phyloP scores from a whole-genome alignment of 2,329 filamentous ascomycete genomes.

The Fusarium denticulatum region DNA sequence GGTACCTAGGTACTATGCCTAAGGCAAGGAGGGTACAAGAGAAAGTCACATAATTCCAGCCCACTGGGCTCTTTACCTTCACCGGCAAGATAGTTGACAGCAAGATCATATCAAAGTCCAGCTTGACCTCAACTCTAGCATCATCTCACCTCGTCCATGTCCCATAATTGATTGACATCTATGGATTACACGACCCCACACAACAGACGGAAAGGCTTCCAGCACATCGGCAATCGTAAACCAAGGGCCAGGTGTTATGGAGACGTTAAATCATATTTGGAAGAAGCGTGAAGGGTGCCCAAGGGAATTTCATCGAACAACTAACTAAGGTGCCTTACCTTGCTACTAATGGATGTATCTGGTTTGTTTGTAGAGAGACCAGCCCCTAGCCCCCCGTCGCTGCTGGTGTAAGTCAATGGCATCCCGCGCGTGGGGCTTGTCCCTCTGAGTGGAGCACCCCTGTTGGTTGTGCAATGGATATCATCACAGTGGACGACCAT shows the following conservation, averaged over 20 bases:
- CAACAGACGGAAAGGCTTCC: background rate
- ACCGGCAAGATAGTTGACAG: background rate
- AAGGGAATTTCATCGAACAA: background rate
- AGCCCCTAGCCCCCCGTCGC: background rate
- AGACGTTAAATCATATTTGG: background rate
- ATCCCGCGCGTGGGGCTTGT: conserved; percentile 16
- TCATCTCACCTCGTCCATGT: background rate
- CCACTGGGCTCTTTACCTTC: background rate
- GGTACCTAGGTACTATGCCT: too few relatives aligned
- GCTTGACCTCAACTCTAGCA: background rate
- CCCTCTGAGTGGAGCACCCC: conserved; percentile 16
- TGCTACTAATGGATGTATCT: background rate
- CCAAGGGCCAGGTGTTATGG: background rate
- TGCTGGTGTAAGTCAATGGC: conserved; percentile 8
- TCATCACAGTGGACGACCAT: conserved; percentile 29
- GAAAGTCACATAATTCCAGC: background rate
- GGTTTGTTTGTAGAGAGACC: background rate
- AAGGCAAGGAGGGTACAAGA: background rate
- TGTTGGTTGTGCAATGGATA: conserved; percentile 19
- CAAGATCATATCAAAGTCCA: background rate
- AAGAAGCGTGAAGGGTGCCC: background rate
- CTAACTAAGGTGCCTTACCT: background rate
- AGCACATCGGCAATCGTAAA: conserved; percentile 14
- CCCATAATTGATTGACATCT: background rate
- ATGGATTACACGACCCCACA: background rate